Evolutionary conservation across 1,284 basidiomycete genomes (phyloP), one percentile per base, ranked within the genome.

Genomic region (Cystobasidium pallidum): DNA sequence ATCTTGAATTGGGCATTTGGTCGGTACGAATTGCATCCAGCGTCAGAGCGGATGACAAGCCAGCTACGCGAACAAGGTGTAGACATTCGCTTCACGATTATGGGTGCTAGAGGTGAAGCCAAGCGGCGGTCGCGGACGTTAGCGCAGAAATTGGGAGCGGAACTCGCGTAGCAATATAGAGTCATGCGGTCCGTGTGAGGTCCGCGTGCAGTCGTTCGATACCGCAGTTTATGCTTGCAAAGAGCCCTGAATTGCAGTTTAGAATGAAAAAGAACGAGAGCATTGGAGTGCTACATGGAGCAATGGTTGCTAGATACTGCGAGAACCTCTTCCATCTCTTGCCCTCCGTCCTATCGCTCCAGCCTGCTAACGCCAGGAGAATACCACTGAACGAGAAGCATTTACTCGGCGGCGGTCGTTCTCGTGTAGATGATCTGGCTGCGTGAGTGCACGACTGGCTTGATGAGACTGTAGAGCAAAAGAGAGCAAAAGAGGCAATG

Each of bases 381-480:
- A 65, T 13, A 28, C 54, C 15, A 17, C 65, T 43, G 51, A 61
- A 30, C n/a, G 26, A 32, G 47, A 54, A 54, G 49, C 8, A 61
- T 70, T 52, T 75, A 73, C 47, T 71, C 76, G 39, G 75, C 63
- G 19, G 68, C 66, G 51, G 70, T 73, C n/a, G 76, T 58, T 15
- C 76, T 70, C 32, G 76, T 78, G 77, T 78, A 78, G 57, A 78
- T 73, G 64, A 95, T 86, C 85, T 99, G 95, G 75, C 87, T 86
- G 80, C 91, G 89, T 86, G 96, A 94, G 86, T 97, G 94, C 77
- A 98, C 92, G 80, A 99, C 91, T 78, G 88, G 88, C 87, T 96
- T 98, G 85, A 99, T 99, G 82, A 88, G 85, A 66, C 68, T 71
- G 68, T 45, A n/a, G 15, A 36, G 43, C 10, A 21, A 19, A 19